Evolutionary conservation across 2,329 filamentous ascomycete genomes (phyloP).

Genomic region (Aotearoamyces nothofagi): DNA sequence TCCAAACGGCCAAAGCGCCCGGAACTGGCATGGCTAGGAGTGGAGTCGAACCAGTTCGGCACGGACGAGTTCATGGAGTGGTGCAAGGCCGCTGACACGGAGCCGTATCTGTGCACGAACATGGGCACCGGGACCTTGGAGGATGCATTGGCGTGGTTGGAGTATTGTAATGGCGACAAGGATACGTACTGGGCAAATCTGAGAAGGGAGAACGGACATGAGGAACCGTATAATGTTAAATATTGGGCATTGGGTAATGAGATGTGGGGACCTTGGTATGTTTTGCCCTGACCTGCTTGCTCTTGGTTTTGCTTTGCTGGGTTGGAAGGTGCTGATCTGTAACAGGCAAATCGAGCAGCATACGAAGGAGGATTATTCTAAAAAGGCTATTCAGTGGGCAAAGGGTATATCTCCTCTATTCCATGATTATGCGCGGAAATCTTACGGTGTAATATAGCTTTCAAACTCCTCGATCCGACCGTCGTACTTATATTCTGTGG

Average conservation of each 20-base stretch:
- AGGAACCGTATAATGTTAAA: constrained; percentile 63
- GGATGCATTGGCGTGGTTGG: constrained; percentile 57
- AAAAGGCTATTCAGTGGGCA: constrained; percentile 51
- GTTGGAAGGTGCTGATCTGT: no score
- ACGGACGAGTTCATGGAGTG: constrained; percentile 74
- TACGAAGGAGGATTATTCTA: constrained; percentile 37
- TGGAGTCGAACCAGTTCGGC: constrained; percentile 62
- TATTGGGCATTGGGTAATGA: constrained; percentile 79
- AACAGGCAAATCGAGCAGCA: constrained; percentile 33
- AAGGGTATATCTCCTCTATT: constrained; percentile 42
- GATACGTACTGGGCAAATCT: constrained; percentile 70
- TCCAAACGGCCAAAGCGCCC: constrained; percentile 45
- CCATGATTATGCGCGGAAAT: no score
- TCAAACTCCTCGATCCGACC: constrained; percentile 40
- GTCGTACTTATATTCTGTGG: constrained; percentile 45
- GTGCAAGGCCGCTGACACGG: constrained; percentile 45
- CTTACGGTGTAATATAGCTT: constrained; percentile 33
- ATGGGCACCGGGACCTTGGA: constrained; percentile 38
- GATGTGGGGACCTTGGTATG: constrained; percentile 15
- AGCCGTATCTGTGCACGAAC: constrained; percentile 46
- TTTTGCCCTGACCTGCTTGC: no score
- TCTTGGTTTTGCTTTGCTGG: no score
- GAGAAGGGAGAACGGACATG: constrained; percentile 54
- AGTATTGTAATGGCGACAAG: constrained; percentile 63
- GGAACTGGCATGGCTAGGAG: constrained; percentile 63